Percentiles rank a stretch among this genome's conserved stretches.
Evolutionary conservation across 169 alveolate genomes (phyloP).

Genomic region (Blepharisma undulans): DNA sequence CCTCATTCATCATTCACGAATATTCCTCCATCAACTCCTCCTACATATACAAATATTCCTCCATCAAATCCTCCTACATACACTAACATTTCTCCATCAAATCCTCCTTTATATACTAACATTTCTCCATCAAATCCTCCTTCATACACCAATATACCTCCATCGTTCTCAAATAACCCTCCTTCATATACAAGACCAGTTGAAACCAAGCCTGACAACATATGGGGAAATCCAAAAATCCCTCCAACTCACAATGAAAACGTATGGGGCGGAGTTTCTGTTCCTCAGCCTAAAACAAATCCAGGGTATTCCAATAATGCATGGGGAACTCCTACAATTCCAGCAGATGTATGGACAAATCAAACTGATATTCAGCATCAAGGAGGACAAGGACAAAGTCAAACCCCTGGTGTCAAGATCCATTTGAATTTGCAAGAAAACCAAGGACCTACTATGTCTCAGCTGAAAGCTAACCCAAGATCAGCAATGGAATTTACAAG

Average conservation of each 20-base stretch:
- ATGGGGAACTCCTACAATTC: not conserved
- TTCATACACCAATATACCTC: not conserved
- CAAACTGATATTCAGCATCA: not conserved
- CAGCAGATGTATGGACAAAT: not conserved
- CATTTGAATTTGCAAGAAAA: not conserved
- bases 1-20: not conserved
- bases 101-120: not conserved
- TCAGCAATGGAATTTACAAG: not conserved
- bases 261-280: not conserved
- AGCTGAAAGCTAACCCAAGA: not conserved
- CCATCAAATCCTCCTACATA: not conserved
- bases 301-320: not conserved
- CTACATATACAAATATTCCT: too few relatives aligned
- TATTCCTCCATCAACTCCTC: not conserved
- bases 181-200: not conserved
- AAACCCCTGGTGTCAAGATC: not conserved
- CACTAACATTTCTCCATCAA: not conserved
- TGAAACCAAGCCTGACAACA: not conserved
- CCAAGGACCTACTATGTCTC: constrained; percentile 13
- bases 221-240: not conserved
- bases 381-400: not conserved
- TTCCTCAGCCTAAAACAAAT: not conserved
- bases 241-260: not conserved
- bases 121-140: not conserved
- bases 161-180: not conserved